Base-by-base conservation (phyloP, 257 asterid species). In the Parsonsia alboflavescens region DNA sequence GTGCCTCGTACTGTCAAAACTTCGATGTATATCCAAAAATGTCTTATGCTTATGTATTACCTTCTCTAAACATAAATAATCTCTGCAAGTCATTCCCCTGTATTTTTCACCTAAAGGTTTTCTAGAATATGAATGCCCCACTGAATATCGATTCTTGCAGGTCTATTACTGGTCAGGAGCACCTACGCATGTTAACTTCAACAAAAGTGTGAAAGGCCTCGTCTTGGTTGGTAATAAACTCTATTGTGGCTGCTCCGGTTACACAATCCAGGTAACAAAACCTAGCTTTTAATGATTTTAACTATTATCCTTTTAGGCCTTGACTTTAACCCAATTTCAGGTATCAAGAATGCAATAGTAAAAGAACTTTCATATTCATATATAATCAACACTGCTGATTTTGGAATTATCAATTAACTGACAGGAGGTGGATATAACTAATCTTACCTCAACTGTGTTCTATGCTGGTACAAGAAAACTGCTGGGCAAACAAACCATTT, bases 181-280 rank as follows among this genome's bases (percentile, higher is more conserved):
- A 65, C 84, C 91, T 7, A 91, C 68, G 78, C 87, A 74, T 83
- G 79, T 91, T 17, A 86, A 81, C 80, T 87, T 89, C 84, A 90
- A 86, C 88, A 91, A 85, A 78, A 82, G 84, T 74, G 93, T 88
- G 39, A 91, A 86, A 82, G 87, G 93, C 64, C 80, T 91, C 3
- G 79, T 81, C 22, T 33, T 88, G 78, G 78, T 80, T 13, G 93
- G 86, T 5, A 88, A 90, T 66, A 91, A 82, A 39, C 89, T 91
- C 75, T 89, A 89, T 73, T 91, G 97, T 45, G 96, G 95, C 17
- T 91, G 93, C 82, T 78, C 97, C 9, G 88, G 89, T 53, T 87
- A 85, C 78, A 80, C 88, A 5, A 77, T 91, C 67, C 97, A 86
- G 93, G 97, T 91, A 70, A 73, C 48, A 75, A 54, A 49, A 45